Evolutionary conservation across 106 monocot genomes (phyloP).

Genomic region (Allium cepa): DNA sequence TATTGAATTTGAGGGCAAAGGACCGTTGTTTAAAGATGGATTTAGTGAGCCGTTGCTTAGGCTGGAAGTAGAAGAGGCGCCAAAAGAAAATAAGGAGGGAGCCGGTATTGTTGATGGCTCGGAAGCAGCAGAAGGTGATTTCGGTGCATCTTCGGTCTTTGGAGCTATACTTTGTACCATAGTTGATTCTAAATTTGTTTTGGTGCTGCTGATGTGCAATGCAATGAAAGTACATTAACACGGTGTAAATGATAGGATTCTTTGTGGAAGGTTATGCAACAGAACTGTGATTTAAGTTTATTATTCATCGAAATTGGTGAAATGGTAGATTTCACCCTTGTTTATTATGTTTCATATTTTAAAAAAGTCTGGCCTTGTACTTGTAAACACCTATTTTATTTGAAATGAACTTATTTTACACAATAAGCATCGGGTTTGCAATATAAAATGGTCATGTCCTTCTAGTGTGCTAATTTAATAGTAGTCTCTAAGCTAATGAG

Average conservation of each 20-base stretch:
- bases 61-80: conserved; percentile 8
- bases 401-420: too few species aligned
- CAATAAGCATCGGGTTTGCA: too few species aligned
- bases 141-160: conserved; percentile 1
- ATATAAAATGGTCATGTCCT: too few species aligned
- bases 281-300: too few species aligned
- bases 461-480: too few species aligned
- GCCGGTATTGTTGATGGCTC: conserved; percentile 3
- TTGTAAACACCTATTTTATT: too few species aligned
- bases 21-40: conserved; percentile 5
- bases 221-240: background rate
- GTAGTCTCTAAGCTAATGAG: too few species aligned
- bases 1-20: background rate
- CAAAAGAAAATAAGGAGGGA: conserved; percentile 11
- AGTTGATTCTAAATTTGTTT: background rate
- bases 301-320: too few species aligned
- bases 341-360: background rate
- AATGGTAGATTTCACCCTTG: too few species aligned
- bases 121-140: conserved; percentile 1
- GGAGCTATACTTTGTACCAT: background rate
- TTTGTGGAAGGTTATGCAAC: too few species aligned
- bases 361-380: too few species aligned
- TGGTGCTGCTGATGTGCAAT: conserved; percentile 12
- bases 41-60: conserved; percentile 16
- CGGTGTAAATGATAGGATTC: too few species aligned